Evolutionary conservation across 176 grass and related monocot genomes (phyloP).

Genomic region (Miscanthus lutarioriparius): DNA sequence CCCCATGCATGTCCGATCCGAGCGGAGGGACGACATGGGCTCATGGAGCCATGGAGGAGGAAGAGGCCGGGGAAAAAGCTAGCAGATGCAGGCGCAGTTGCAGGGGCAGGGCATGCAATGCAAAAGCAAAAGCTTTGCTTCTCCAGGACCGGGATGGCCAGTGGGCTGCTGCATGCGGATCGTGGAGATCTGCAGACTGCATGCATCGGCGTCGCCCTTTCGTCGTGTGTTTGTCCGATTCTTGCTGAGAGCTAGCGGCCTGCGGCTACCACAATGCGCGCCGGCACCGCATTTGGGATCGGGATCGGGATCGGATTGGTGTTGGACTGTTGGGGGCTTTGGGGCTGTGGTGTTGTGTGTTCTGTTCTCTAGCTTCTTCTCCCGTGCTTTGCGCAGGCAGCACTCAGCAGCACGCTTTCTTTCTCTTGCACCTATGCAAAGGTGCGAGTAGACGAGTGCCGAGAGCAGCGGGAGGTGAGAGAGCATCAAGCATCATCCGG

Average conservation of each 20-base stretch:
- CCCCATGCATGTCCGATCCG: no score
- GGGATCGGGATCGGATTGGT: not conserved
- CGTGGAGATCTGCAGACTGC: not conserved
- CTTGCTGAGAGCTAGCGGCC: not conserved
- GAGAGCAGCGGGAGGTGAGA: not conserved
- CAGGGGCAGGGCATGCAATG: not conserved
- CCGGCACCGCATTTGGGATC: not conserved
- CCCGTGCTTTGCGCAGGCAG: constrained; percentile 27
- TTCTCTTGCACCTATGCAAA: constrained; percentile 81
- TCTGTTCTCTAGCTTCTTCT: not conserved
- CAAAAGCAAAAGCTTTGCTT: constrained; percentile 46
- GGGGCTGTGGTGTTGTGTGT: not conserved
- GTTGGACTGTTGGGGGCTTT: no score
- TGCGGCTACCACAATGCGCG: no score
- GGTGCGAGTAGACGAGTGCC: not conserved
- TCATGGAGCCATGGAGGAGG: constrained; percentile 1
- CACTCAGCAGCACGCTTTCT: constrained; percentile 6
- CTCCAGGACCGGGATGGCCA: not conserved
- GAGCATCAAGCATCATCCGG: not conserved
- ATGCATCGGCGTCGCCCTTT: not conserved
- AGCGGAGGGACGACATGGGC: not conserved
- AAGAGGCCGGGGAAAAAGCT: not conserved
- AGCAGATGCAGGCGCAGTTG: not conserved
- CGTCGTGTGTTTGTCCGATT: not conserved
- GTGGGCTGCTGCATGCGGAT: not conserved